A percentile compares a stretch with the other conserved stretches of the same genome.
Conservation (phyloP, 768 basidiomycete species). For the Tylopilus balloui region DNA sequence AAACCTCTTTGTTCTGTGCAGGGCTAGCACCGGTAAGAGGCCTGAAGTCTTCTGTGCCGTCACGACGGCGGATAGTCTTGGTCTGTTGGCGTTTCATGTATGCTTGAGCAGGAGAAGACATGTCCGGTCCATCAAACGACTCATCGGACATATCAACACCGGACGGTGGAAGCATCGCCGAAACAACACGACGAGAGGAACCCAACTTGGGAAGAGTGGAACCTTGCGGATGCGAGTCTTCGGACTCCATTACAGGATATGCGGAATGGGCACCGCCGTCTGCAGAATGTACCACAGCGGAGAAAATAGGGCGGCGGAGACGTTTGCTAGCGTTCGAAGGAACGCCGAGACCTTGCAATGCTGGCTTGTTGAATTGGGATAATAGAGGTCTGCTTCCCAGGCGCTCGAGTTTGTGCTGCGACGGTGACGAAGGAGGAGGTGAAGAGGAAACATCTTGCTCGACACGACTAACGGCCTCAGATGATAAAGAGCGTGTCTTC, state of each 20-base stretch:
- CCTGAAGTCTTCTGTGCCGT: constrained; percentile 78
- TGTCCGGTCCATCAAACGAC: constrained; percentile 53
- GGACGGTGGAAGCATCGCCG: constrained; percentile 54
- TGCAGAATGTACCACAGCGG: constrained; percentile 52
- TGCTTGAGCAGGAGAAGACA: constrained; percentile 78
- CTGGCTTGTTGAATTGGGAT: constrained; percentile 46
- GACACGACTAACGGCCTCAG: constrained; percentile 38
- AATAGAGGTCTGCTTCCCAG: constrained; percentile 32
- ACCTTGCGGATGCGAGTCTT: constrained; percentile 30
- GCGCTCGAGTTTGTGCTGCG: constrained; percentile 44
- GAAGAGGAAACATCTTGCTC: constrained; percentile 44
- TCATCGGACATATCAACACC: constrained; percentile 46
- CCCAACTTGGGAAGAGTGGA: constrained; percentile 31
- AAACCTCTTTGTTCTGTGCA: constrained; percentile 37
- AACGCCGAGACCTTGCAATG: constrained; percentile 49
- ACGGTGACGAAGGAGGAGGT: constrained; percentile 47
- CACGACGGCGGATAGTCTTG: constrained; percentile 72
- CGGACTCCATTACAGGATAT: constrained; percentile 37
- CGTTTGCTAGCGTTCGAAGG: constrained; percentile 56
- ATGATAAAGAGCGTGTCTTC: constrained; percentile 60
- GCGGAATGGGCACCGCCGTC: constrained; percentile 40
- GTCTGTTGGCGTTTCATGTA: constrained; percentile 74
- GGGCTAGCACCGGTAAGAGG: constrained; percentile 67
- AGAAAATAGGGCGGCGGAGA: constrained; percentile 61
- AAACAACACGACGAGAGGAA: constrained; percentile 67